phyloP scores from a whole-genome alignment of 148 eudicot genomes.

The Nepenthes gracilis region DNA sequence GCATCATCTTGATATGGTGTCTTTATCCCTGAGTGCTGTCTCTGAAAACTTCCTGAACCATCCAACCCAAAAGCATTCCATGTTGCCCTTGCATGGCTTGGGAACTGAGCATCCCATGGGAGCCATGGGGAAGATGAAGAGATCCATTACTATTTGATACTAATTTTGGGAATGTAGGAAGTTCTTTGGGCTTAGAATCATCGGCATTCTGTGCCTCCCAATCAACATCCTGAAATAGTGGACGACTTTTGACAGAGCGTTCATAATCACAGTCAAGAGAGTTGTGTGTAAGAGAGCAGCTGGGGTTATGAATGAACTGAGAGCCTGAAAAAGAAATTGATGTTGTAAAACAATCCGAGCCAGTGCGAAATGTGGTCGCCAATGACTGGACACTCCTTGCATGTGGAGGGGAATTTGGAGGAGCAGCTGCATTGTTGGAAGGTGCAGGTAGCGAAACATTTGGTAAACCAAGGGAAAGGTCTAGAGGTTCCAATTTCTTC shows the following conservation, averaged over 20 bases:
- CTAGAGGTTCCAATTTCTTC: slow-evolving; percentile 54
- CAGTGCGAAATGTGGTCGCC: slow-evolving; percentile 58
- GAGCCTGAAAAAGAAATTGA: slow-evolving; percentile 95
- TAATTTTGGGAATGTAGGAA: slow-evolving; percentile 21
- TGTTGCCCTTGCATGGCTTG: slow-evolving; percentile 34
- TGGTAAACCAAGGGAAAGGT: slow-evolving; percentile 93
- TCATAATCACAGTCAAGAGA: slow-evolving; percentile 60
- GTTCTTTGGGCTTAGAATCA: slow-evolving; percentile 48
- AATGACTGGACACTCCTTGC: slow-evolving; percentile 81
- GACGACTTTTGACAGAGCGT: slow-evolving; percentile 82
- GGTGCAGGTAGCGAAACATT: slow-evolving; percentile 55
- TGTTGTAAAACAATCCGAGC: slow-evolving; percentile 77
- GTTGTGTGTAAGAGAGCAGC: slow-evolving; percentile 72
- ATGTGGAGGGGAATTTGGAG: slow-evolving; percentile 68
- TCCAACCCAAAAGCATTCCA: slow-evolving; percentile 30
- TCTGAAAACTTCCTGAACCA: slow-evolving; percentile 51
- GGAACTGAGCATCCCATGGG: slow-evolving; percentile 40
- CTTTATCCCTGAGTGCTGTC: slow-evolving; percentile 35
- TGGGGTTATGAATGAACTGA: slow-evolving; percentile 70
- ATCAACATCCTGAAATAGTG: slow-evolving; percentile 77
- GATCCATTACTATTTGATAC: slow-evolving; percentile 40
- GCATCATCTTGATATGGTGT: slow-evolving; percentile 27
- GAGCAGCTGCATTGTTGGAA: slow-evolving; percentile 33
- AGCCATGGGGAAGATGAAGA: slow-evolving; percentile 35
- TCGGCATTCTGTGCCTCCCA: slow-evolving; percentile 49